Percentiles rank a stretch among this genome's conserved stretches.
These are phyloP conservation scores for Rhizoctonia solani DNA, from an alignment of 1,284 basidiomycete species.

Conservation along the genomic window DNA sequence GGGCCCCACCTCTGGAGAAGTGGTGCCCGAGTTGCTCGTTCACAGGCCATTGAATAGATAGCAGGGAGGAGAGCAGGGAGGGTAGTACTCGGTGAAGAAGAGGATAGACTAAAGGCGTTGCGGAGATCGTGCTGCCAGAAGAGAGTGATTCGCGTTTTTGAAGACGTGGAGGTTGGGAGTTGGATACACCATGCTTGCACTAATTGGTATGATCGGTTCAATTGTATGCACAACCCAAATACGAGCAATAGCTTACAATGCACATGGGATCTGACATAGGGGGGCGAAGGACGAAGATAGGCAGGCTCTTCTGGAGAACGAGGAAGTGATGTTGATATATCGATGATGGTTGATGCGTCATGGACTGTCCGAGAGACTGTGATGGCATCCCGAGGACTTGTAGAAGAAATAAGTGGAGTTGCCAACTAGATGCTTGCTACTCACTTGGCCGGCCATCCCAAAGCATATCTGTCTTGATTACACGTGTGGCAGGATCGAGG, in stretches of 20 bases:
- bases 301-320: constrained; percentile 90
- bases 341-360: constrained; percentile 82
- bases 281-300: constrained; percentile 91
- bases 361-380: constrained; percentile 86
- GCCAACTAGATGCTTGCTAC: constrained; percentile 47
- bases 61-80: constrained; percentile 69
- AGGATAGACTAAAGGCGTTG: constrained; percentile 44
- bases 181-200: constrained; percentile 96
- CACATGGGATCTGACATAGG: constrained; percentile 91
- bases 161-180: constrained; percentile 46
- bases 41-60: constrained; percentile 75
- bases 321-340: constrained; percentile 94
- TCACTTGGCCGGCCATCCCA: constrained; percentile 97
- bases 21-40: constrained; percentile 74
- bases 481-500: constrained; percentile 82
- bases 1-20: constrained; percentile 78
- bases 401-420: constrained; percentile 33
- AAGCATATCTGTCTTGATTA: constrained; percentile 87
- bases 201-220: constrained; percentile 43
- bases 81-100: constrained; percentile 69
- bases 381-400: constrained; percentile 87
- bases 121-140: constrained; percentile 95
- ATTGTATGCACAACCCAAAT: background rate
- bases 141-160: constrained; percentile 74
- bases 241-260: constrained; percentile 63